These are phyloP conservation scores for Carex cristatella DNA, from an alignment of 176 grass and related monocot genomes.

Conservation along the genomic window DNA sequence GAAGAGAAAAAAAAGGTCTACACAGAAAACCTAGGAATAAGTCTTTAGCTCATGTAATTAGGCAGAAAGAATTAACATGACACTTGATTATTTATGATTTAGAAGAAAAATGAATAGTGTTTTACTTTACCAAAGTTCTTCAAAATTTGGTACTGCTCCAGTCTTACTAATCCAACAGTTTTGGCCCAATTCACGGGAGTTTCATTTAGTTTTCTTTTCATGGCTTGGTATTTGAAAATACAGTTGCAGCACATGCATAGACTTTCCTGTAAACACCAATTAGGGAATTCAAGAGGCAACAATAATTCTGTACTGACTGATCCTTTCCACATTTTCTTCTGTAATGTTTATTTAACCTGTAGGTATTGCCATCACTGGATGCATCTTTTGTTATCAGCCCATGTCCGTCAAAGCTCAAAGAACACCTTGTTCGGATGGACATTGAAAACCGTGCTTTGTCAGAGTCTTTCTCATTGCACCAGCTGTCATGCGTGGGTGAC, in stretches of 20 bases:
- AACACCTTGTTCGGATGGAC: conserved; percentile 86
- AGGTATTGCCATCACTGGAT: conserved; percentile 81
- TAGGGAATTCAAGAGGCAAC: background rate
- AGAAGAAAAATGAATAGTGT: background rate
- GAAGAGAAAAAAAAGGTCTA: background rate
- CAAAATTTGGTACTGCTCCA: background rate
- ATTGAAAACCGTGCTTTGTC: conserved; percentile 59
- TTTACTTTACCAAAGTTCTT: background rate
- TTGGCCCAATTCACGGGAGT: background rate
- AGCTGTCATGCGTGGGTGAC: conserved; percentile 75
- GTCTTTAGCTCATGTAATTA: background rate
- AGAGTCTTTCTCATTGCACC: conserved; percentile 56
- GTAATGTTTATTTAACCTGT: conserved; percentile 28
- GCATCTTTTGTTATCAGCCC: conserved; percentile 65
- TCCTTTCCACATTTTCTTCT: background rate
- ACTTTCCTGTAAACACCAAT: background rate
- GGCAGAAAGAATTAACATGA: background rate
- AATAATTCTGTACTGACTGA: background rate
- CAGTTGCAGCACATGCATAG: background rate
- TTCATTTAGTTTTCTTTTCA: background rate
- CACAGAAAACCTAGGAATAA: background rate
- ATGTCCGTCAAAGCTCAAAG: conserved; percentile 72
- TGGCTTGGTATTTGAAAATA: background rate
- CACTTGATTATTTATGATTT: background rate
- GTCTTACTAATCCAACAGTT: background rate